Base-by-base conservation (phyloP, 768 basidiomycete species). In the Lentinus tigrinus region DNA sequence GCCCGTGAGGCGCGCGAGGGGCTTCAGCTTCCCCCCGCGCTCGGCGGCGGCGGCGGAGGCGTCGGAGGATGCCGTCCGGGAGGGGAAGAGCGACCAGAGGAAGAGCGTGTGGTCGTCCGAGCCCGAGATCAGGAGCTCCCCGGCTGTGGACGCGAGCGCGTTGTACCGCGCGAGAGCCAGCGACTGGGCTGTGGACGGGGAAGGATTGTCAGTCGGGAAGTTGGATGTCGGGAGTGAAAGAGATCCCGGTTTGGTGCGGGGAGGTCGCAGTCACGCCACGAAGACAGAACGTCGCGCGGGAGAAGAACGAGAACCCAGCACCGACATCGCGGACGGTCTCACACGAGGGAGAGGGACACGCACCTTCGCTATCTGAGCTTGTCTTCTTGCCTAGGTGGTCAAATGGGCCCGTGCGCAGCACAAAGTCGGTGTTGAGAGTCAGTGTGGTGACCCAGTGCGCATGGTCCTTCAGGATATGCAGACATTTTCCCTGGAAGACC, bases 371-470 rank as follows among this genome's bases (percentile, higher is more conserved):
- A 54, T 96, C 91, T 6, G 88, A 88, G 7, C 81, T 74, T 0
- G 94, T 90, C 54, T 80, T 81, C 73, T 91, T 95, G 43, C 82
- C 84, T 1, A 81, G 89, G 64, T 97, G 92, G 70, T 98, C 95
- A 65, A 91, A 98, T 0, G 96, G 95, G 0, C 96, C 96, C 0
- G 96, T 98, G 23, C 95, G 87, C 4, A 97, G 80, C 26, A 96
- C 85, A 67, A 95, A 97, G 70, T 99, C 96, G 10, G 95, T 95
- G 72, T 95, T 96, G 54, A 98, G 79, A 3, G 97, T 87, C 43
- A 99, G 84, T 0, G 95, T 98, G 19, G 95, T 99, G 8, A 99
- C 97, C 96, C 95, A 98, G 68, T 99, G 97, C 0, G 95, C 97
- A 66, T 99, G 96, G 61, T 98, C 95, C 71, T 92, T 94, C 26